Base-by-base conservation (phyloP, 78 protist species). In the Neovahlkampfia damariscottae region DNA sequence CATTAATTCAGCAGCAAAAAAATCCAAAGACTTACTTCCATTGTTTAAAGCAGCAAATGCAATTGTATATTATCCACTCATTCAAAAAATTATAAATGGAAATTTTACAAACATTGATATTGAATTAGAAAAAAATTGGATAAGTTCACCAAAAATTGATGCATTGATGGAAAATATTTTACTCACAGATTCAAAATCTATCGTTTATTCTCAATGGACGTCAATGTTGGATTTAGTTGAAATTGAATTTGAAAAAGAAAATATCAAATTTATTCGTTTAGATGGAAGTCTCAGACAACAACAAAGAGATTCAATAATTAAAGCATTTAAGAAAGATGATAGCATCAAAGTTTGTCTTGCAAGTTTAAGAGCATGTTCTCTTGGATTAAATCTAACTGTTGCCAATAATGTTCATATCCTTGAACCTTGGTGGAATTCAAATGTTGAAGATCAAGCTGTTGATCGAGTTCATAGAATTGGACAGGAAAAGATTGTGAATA, bases 381-480 rank as follows among this genome's bases (percentile, higher is more conserved):
- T 89, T 8, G 92, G 93, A 3, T 74, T 86, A 37, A 86, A 86
- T 67, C 35, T 89, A 6, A 66, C 69, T 3, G 5, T 35, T 5
- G 92, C 92, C 4, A 40, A 34, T 8, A 38, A 50, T 0, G 85
- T 86, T 7, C 35, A 58, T 68, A 2, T 88, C 38, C 8, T 79
- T 30, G 92, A 86, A 62, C 73, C 83, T 0, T 82, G 88, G 82
- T 85, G 87, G 82, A 77, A 77, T 31, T 58, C 77, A 2, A 80
- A 74, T 0, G 77, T 84, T 5, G 90, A 86, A 35, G 70, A 62
- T 27, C 91, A 87, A 27, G 91, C 91, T 3, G 36, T 84, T 40
- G 81, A 86, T 62, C 88, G 91, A 2, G 80, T 82, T 27, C 90
- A 89, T 41, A 77, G 93, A 8, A 82, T 89, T 41, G 93, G 93